A percentile compares a stretch with the other conserved stretches of the same genome.
These are phyloP conservation scores for Globisporangium perplexum DNA, from an alignment of 352 stramenopile species.

Conservation along the genomic window DNA sequence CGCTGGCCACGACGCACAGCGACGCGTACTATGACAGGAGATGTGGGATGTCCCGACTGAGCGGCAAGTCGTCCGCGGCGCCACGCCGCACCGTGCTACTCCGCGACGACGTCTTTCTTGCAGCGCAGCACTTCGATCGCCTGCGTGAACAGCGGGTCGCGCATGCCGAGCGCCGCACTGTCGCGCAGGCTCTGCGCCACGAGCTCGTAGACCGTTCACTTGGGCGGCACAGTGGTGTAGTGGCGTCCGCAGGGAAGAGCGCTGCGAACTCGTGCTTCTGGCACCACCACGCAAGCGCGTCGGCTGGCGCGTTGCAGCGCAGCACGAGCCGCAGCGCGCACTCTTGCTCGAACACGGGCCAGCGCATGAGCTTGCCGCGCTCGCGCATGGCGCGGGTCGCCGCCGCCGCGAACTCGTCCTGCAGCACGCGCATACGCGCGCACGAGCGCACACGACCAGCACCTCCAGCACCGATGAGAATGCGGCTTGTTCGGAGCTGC, in stretches of 20 bases:
- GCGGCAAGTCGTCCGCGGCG: conserved; percentile 32
- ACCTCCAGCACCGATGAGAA: too few relatives aligned
- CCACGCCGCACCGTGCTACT: conserved; percentile 30
- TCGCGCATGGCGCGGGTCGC: conserved; percentile 58
- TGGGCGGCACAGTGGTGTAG: conserved; percentile 52
- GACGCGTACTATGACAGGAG: conserved; percentile 65
- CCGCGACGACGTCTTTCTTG: conserved; percentile 50
- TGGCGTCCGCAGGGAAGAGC: conserved; percentile 54
- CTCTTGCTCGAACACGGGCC: conserved; percentile 63
- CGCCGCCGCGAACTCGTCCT: conserved; percentile 40
- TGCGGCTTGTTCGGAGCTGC: too few relatives aligned
- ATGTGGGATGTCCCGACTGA: conserved; percentile 66
- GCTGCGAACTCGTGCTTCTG: conserved; percentile 48
- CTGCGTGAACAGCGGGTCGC: conserved; percentile 56
- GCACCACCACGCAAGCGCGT: conserved; percentile 49
- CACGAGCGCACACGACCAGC: too few relatives aligned
- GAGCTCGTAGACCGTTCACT: conserved; percentile 70
- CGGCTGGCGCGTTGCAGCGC: conserved; percentile 40
- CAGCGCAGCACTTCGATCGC: conserved; percentile 47
- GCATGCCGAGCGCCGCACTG: conserved; percentile 33
- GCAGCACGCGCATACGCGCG: conserved; percentile 60
- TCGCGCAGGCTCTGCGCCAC: conserved; percentile 44
- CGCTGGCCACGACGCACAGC: conserved; percentile 43
- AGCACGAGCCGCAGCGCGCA: conserved; percentile 59
- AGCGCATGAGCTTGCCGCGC: conserved; percentile 67